phyloP scores from a whole-genome alignment of 1,284 basidiomycete species.

The Porogramme epimiltina region DNA sequence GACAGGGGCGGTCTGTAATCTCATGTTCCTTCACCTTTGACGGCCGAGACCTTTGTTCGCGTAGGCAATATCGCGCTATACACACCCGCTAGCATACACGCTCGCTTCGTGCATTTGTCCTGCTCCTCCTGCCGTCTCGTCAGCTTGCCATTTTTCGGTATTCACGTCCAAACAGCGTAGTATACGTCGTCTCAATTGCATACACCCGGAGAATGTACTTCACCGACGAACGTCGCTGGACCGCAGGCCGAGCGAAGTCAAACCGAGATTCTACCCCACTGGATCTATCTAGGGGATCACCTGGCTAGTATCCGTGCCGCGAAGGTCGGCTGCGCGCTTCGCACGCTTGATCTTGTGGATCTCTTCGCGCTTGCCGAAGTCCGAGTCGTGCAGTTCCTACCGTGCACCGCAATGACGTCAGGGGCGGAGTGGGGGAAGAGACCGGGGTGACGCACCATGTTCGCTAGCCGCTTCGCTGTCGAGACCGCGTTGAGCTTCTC shows the following conservation, averaged over 20 bases:
- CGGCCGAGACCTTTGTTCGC: slow-evolving; percentile 16
- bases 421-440: background rate
- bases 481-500: slow-evolving; percentile 88
- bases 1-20: background rate
- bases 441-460: slow-evolving; percentile 69
- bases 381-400: slow-evolving; percentile 88
- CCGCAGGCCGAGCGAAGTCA: too few relatives aligned
- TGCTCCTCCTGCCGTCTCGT: too few relatives aligned
- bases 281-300: background rate
- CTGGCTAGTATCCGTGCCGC: background rate
- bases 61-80: too few relatives aligned
- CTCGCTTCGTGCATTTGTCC: too few relatives aligned
- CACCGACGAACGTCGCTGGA: too few relatives aligned
- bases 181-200: too few relatives aligned
- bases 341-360: slow-evolving; percentile 69
- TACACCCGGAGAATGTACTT: too few relatives aligned
- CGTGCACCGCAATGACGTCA: background rate
- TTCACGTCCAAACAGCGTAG: too few relatives aligned
- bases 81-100: too few relatives aligned
- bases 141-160: too few relatives aligned
- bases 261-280: too few relatives aligned
- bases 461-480: slow-evolving; percentile 90
- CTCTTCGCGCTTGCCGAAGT: slow-evolving; percentile 89
- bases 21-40: slow-evolving; percentile 43
- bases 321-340: slow-evolving; percentile 37